Percentiles rank a stretch among this genome's conserved stretches.
Evolutionary conservation across 169 alveolate genomes (phyloP).

Genomic region (Plasmodium gonderi): DNA sequence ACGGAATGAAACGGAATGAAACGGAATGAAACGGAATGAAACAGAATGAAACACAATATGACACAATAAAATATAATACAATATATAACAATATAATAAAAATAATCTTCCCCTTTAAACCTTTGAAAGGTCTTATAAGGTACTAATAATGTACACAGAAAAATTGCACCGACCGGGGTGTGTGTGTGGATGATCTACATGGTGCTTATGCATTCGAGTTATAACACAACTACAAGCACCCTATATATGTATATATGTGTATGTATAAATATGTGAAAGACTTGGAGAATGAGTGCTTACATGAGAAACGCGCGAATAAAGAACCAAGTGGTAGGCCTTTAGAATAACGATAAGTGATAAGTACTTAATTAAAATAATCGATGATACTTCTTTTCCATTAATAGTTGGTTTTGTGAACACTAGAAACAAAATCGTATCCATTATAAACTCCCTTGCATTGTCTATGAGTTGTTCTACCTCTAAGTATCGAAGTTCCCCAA

Average conservation of each 20-base stretch:
- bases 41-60: too few species aligned
- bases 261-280: too few species aligned
- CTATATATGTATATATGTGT: too few species aligned
- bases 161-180: not conserved
- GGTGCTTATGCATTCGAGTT: too few species aligned
- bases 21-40: too few species aligned
- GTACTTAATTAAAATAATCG: slow-evolving; percentile 81
- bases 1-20: too few species aligned
- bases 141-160: not conserved
- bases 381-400: slow-evolving; percentile 86
- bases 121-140: too few species aligned
- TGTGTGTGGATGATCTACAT: not conserved
- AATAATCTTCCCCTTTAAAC: too few species aligned
- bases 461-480: slow-evolving; percentile 88
- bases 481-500: slow-evolving; percentile 79
- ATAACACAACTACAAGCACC: too few species aligned
- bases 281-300: slow-evolving; percentile 76
- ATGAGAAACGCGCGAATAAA: slow-evolving; percentile 82
- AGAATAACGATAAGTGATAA: slow-evolving; percentile 82
- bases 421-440: slow-evolving; percentile 88
- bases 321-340: slow-evolving; percentile 86
- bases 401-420: slow-evolving; percentile 88
- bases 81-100: too few species aligned
- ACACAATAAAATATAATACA: too few species aligned
- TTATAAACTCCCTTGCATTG: slow-evolving; percentile 85